Base-by-base conservation (phyloP, 257 asterid species). In the Ballota nigra region DNA sequence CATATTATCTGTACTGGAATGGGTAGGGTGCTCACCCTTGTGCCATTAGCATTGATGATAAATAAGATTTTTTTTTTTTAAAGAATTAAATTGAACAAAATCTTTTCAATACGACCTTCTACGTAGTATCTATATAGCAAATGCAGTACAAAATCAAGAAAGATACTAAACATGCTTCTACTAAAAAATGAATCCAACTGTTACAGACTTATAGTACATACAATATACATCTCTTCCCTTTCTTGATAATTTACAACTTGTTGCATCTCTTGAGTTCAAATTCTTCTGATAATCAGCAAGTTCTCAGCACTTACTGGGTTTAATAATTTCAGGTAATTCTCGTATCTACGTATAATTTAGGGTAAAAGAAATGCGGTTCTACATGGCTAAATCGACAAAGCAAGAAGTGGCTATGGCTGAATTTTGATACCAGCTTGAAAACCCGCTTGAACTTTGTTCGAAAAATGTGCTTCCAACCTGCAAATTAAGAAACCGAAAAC, bases 401-500 rank as follows among this genome's bases (percentile, higher is more conserved):
- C 60, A 55, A 38, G 28, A 66, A 40, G 49, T 41, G 28, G 16
- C 68, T 66, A 82, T 47, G 84, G 92, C 80, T 85, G 90, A 70
- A 85, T 75, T 85, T 94, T 94, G 72, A 72, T 70, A 66, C 85
- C 83, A 52, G 92, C 80, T 45, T 94, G 98, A 70, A 89, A 84
- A 51, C 96, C 96, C 63, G 90, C 86, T 86, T 85, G 95, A 75
- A 91, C 86, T 83, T 88, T 94, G 79, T 81, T 84, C 31, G 87
- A 76, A 78, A 89, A 83, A 83, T 85, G 87, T 16, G 83, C 75
- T 82, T 94, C 98, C 87, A 94, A 79, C 84, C 98, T 91, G 85
- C 80, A 75, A 70, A 24, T 18, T 7, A 19, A 52, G 45, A 19
- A 6, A 34, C 18, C 13, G n/a, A 31, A 20, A 24, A 8, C 12